Evolutionary conservation across 1,284 basidiomycete genomes (phyloP), one percentile per base, ranked within the genome.

Genomic region (Lentinula novae-zelandiae): DNA sequence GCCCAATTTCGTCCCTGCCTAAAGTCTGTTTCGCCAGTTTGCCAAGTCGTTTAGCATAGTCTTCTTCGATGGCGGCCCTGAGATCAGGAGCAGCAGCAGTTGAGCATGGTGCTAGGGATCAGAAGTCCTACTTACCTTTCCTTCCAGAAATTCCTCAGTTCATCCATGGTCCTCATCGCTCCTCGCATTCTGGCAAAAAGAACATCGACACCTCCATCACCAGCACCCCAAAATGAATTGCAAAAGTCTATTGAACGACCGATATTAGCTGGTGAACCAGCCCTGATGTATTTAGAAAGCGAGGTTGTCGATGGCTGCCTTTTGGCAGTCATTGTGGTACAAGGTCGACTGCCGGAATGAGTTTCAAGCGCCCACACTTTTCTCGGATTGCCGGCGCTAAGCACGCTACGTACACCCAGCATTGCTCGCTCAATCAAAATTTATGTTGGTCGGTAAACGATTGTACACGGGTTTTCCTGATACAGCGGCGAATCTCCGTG

Each of bases 171-270:
- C 68, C 92, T 82, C n/a, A 82, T 76, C 3, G 92, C 92, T 2
- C 89, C 90, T 48, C 93, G 85, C 84, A 97, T 90, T 62, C 95
- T 83, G 8, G 90, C 87, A 73, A 95, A 90, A 52, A 99, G 78
- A 53, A 95, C 92, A 68, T 97, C 94, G 65, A 93, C 95, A 22
- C 96, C 96, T 33, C 83, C 87, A 76, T 97, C 95, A 48, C 82
- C 84, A 33, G 82, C 69, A 5, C 93, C 93, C 96, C 96, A 98
- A 77, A 98, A 99, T 1, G 95, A 86, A 74, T 99, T 99, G 75
- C 96, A 98, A 76, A 96, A 98, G 77, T 96, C 92, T 67, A 88
- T 77, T 12, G 83, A 82, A 58, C 81, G 77, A 64, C 5, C 75
- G 22, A 52, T 60, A 17, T 53, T 71, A 55, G 79, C 77, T 8